Conservation (phyloP, 768 basidiomycete genomes). For the Peribolospora kevripleyi region DNA sequence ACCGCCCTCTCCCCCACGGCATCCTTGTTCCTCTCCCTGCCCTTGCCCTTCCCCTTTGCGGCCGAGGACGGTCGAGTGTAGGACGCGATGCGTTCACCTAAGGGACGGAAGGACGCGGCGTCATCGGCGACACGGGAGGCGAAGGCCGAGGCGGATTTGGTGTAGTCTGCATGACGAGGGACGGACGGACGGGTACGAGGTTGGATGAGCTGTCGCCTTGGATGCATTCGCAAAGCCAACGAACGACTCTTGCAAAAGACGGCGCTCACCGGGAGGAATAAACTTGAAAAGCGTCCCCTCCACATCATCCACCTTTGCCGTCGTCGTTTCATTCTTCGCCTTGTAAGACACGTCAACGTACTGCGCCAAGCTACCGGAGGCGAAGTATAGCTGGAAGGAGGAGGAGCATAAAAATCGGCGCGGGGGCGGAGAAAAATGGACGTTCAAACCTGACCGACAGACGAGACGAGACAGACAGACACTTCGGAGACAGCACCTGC, state of each 20-base stretch:
- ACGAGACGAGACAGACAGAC: too few species aligned
- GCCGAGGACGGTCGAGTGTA: conserved; percentile 36
- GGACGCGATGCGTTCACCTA: conserved; percentile 46
- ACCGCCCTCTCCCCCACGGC: conserved; percentile 1
- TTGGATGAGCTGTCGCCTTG: background rate
- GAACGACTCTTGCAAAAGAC: conserved; percentile 5
- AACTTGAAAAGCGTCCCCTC: conserved; percentile 49
- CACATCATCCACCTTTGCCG: conserved; percentile 60
- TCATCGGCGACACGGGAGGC: conserved; percentile 47
- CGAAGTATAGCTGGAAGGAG: conserved; percentile 40
- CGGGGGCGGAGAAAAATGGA: background rate
- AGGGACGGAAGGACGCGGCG: conserved; percentile 48
- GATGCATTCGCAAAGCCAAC: background rate
- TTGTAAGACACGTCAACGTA: conserved; percentile 46
- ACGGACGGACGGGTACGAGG: background rate
- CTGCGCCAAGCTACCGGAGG: conserved; percentile 63
- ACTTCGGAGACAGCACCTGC: too few species aligned
- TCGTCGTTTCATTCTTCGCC: conserved; percentile 34
- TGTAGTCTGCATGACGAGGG: conserved; percentile 52
- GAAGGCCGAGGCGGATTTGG: conserved; percentile 43
- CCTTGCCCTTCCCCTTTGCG: conserved; percentile 33
- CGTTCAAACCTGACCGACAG: too few species aligned
- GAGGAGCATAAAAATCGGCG: background rate
- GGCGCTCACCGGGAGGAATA: conserved; percentile 39
- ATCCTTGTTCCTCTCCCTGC: conserved; percentile 20